Evolutionary conservation across 1,139 yeast species (phyloP), one percentile per base, ranked within the genome.

Genomic region (Kodamaea fungicola): DNA sequence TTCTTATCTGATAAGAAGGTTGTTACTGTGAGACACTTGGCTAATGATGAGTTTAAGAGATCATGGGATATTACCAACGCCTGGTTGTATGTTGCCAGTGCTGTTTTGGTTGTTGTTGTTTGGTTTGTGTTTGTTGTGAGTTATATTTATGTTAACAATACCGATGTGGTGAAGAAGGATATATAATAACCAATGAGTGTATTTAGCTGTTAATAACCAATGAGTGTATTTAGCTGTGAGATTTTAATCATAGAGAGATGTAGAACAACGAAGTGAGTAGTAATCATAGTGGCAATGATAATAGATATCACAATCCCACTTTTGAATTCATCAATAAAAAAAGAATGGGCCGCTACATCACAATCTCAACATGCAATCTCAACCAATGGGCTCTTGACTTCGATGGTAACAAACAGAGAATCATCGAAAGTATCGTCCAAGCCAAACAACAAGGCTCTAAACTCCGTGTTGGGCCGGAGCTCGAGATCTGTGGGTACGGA

Each of bases 371-470:
- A 2, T 78, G 84, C 54, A 76, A 84, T 54, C 74, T 94, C 49
- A 94, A 94, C 63, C 99, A 94, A 75, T 94, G 99, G 99, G 96
- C 98, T 0, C 71, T 94, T 43, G 99, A 94, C 62, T 94, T 88
- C 62, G 97, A 92, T 59, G 99, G 98, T 5, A 94, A 94, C 61
- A 75, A 96, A 40, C 96, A 89, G 54, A 71, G 99, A 39, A 92
- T 94, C 49, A 55, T 92, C 27, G 82, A 83, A 53, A 83, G 95
- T 43, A 90, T 94, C 52, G 59, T 59, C 26, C 71, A 76, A 38
- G 96, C 98, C 38, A 90, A 90, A 54, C 59, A 63, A 16, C 73
- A 68, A 43, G 88, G 89, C 7, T 95, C 99, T 0, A 70, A 73
- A 27, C 73, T 94, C 39, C 75, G 99, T 55, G 96, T 94, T 13